Percentiles rank a stretch among this genome's conserved stretches.
Evolutionary conservation across 208 protist species (phyloP).

Genomic region (Leishmania major): DNA sequence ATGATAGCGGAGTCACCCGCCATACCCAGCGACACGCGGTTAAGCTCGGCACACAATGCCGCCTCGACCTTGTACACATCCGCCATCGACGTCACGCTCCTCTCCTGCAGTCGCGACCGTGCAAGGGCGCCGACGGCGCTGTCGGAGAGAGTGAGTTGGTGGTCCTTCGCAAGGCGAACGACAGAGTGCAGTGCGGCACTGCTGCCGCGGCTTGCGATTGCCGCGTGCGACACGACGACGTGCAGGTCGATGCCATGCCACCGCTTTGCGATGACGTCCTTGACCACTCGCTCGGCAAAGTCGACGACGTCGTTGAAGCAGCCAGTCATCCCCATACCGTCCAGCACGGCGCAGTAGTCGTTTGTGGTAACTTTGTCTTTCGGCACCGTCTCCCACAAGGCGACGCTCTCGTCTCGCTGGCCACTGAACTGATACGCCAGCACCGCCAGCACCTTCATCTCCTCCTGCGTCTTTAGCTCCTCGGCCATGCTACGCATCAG

Average conservation of each 20-base stretch:
- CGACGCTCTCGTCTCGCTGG: constrained; percentile 33
- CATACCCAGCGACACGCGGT: constrained; percentile 54
- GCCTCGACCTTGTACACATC: constrained; percentile 73
- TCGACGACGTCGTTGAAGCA: constrained; percentile 53
- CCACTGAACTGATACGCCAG: constrained; percentile 77
- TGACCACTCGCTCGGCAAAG: constrained; percentile 19
- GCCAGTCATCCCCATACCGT: constrained; percentile 62
- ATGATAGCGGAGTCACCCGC: constrained; percentile 76
- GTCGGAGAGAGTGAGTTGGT: constrained; percentile 47
- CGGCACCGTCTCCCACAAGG: constrained; percentile 55
- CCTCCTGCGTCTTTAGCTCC: constrained; percentile 60
- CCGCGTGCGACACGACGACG: constrained; percentile 53
- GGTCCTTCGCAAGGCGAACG: constrained; percentile 33
- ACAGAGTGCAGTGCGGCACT: constrained; percentile 33
- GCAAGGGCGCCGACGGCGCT: constrained; percentile 56
- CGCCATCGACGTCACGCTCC: constrained; percentile 29
- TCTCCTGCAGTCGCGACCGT: constrained; percentile 36
- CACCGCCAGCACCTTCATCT: constrained; percentile 67
- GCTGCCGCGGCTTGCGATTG: constrained; percentile 56
- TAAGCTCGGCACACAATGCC: constrained; percentile 46
- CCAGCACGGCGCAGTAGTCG: constrained; percentile 77
- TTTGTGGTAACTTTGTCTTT: constrained; percentile 39
- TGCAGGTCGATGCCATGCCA: constrained; percentile 37
- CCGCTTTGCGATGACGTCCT: constrained; percentile 7
- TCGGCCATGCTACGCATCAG: constrained; percentile 88